Conservation (phyloP, 495 filamentous ascomycete genomes). For the Platismatia glauca region DNA sequence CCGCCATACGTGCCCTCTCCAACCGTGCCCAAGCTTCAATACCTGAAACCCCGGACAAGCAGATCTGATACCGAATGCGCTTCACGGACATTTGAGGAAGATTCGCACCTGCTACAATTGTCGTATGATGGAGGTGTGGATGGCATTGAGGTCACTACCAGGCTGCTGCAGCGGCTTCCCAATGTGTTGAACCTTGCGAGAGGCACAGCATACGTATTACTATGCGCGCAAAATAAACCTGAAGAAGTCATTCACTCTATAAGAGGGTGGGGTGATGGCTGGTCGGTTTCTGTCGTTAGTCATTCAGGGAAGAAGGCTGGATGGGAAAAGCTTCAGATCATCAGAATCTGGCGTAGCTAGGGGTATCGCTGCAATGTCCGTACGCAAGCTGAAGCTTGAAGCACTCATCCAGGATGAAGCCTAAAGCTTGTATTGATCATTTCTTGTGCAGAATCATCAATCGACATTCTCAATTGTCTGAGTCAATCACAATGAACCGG, state of each 20-base stretch:
- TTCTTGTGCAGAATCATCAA: background rate
- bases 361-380: background rate
- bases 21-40: conserved; percentile 49
- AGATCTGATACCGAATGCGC: conserved; percentile 20
- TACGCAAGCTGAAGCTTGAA: background rate
- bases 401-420: background rate
- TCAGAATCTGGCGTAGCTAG: conserved; percentile 56
- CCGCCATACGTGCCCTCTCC: conserved; percentile 89
- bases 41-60: conserved; percentile 24
- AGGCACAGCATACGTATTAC: conserved; percentile 80
- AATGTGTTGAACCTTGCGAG: conserved; percentile 46
- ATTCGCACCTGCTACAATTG: conserved; percentile 73
- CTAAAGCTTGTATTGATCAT: background rate
- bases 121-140: conserved; percentile 82
- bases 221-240: conserved; percentile 75
- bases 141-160: conserved; percentile 87
- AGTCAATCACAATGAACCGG: background rate
- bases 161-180: conserved; percentile 60
- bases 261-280: conserved; percentile 44
- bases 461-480: background rate
- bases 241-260: conserved; percentile 45
- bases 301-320: conserved; percentile 76
- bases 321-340: conserved; percentile 81
- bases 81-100: conserved; percentile 48
- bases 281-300: conserved; percentile 72